Evolutionary conservation across 2,329 filamentous ascomycete species (phyloP), one percentile per base, ranked within the genome.

Genomic region (Tolypocladium ovalisporum): DNA sequence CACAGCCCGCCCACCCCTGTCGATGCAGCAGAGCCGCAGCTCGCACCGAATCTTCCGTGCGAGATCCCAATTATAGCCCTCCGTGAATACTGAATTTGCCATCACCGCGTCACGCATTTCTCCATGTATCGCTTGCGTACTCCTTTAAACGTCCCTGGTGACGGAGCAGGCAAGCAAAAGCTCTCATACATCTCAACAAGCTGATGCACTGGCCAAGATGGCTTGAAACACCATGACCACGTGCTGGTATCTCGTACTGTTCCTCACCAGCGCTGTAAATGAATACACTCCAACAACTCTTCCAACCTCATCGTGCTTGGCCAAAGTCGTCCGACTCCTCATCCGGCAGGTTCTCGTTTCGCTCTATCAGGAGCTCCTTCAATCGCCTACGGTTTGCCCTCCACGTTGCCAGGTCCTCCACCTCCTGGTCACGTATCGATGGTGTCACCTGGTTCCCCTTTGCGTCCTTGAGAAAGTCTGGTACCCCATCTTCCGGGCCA

Each of bases 381-480:
- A 84, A 64, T 62, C 71, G 75, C 56, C 71, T 69, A 52, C 72
- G 69, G 39, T 80, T 77, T 44, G 70, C 71, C 60, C 71, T 74
- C 64, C 70, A 74, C 3, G 79, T 77, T 19, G 71, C 64, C 0
- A 74, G 64, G 56, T 76, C 76, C 63, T 85, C 81, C n/a, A 79
- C 59, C 56, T 72, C 62, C 66, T 84, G 81, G 32, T 75, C 70
- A n/a, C 66, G 66, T 24, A 86, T 69, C 15, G 79, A 83, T 0
- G 83, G 82, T 7, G 83, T 86, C 37, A 86, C 76, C 66, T 85
- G 81, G 4, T 73, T 71, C 17, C 82, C 83, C 17, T 76, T 61
- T 36, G 69, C 64, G 56, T 83, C 79, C 55, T 78, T 76, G 0
- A 86, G 73, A 63, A 80, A 85, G 27, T 65, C 60, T 0, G 80